Conservation (phyloP, 2,329 filamentous ascomycete species). For the Aspergillus sp. region DNA sequence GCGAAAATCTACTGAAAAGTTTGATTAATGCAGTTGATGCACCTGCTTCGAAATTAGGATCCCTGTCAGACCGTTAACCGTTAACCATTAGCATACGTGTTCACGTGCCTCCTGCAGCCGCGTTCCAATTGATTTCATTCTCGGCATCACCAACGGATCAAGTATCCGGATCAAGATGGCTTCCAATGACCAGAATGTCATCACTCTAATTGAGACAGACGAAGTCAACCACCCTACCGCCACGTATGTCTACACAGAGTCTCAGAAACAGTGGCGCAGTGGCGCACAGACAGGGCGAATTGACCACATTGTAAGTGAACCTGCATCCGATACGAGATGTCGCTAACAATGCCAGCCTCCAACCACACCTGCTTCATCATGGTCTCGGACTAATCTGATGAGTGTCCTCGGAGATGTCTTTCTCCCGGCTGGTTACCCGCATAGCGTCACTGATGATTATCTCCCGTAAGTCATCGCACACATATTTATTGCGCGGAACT, state of each 20-base stretch:
- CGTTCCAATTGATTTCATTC: background rate
- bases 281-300: slow-evolving; percentile 30
- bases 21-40: background rate
- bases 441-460: slow-evolving; percentile 81
- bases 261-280: slow-evolving; percentile 6
- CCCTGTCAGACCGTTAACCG: no score
- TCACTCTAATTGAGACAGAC: slow-evolving; percentile 37
- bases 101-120: background rate
- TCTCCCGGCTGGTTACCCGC: slow-evolving; percentile 78
- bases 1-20: slow-evolving; percentile 11
- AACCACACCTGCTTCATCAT: slow-evolving; percentile 12
- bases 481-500: background rate
- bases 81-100: background rate
- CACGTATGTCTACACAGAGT: slow-evolving; percentile 43
- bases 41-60: no score
- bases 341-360: slow-evolving; percentile 8
- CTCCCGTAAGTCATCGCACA: slow-evolving; percentile 48
- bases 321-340: background rate
- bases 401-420: slow-evolving; percentile 61
- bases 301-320: slow-evolving; percentile 35
- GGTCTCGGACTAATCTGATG: slow-evolving; percentile 21
- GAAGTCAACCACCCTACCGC: slow-evolving; percentile 45
- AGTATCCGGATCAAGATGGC: background rate
- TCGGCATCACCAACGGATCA: background rate
- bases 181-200: background rate